Evolutionary conservation across 768 basidiomycete genomes (phyloP).

Genomic region (Termitomyces eurrhizus): DNA sequence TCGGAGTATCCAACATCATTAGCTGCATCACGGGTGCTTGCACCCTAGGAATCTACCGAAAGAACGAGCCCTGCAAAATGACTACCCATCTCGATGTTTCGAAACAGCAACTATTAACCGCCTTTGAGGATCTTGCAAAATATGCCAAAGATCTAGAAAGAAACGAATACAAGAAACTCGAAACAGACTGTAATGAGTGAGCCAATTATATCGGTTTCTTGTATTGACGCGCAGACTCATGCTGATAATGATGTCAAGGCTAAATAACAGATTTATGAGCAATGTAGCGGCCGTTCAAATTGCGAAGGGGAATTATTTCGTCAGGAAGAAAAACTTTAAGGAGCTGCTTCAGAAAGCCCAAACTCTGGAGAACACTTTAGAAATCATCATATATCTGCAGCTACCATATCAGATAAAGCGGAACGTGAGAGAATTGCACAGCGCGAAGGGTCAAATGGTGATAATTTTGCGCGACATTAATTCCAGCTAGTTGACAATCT

Average conservation of each 20-base stretch:
- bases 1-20: not conserved
- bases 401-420: not conserved
- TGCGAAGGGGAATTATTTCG: not conserved
- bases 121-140: not conserved
- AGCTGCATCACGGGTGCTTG: not conserved
- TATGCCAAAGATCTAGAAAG: not conserved
- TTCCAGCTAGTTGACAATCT: not conserved
- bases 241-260: not conserved
- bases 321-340: not conserved
- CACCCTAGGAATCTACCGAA: not conserved
- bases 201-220: not conserved
- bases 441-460: not conserved
- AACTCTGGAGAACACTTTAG: not conserved
- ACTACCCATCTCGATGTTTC: not conserved
- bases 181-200: not conserved
- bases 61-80: not conserved
- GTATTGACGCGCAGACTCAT: not conserved
- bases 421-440: not conserved
- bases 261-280: not conserved
- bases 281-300: not conserved
- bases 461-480: not conserved
- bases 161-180: not conserved
- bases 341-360: not conserved
- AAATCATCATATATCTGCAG: not conserved
- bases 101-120: not conserved